Conservation (phyloP, 108 stramenopile species). For the Discostella stelligeroides region DNA sequence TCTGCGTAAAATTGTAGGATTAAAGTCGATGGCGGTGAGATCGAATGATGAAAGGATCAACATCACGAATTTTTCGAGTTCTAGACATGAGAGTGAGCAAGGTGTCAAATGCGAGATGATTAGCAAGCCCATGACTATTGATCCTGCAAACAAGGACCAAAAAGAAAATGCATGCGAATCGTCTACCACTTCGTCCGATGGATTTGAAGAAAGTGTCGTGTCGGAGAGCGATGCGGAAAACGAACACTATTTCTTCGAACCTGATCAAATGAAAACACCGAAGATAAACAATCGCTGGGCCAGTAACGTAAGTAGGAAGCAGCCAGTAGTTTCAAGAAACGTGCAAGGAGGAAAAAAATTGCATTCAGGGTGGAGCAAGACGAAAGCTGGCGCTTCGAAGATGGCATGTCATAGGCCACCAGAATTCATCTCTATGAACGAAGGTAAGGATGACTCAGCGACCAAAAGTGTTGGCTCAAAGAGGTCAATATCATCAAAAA, state of each 20-base stretch:
- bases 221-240: neutral
- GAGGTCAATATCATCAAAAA: slow-evolving; percentile 1
- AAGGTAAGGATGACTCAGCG: neutral
- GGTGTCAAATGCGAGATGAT: neutral
- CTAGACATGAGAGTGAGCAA: neutral
- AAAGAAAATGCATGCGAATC: neutral
- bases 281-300: slow-evolving; percentile 3
- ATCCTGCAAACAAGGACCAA: neutral
- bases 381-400: neutral
- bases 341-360: neutral
- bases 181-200: neutral
- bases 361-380: neutral
- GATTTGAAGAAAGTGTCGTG: neutral
- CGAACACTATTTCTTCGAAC: neutral
- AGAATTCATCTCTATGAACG: neutral
- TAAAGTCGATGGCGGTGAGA: neutral
- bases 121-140: neutral
- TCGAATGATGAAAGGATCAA: neutral
- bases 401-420: slow-evolving; percentile 1
- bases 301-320: neutral
- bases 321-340: neutral
- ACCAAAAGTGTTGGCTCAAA: neutral
- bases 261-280: slow-evolving; percentile 2
- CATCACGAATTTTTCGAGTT: neutral
- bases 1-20: neutral